Evolutionary conservation across 2,329 filamentous ascomycete genomes (phyloP), one percentile per base, ranked within the genome.

Genomic region (Periconia digitata): DNA sequence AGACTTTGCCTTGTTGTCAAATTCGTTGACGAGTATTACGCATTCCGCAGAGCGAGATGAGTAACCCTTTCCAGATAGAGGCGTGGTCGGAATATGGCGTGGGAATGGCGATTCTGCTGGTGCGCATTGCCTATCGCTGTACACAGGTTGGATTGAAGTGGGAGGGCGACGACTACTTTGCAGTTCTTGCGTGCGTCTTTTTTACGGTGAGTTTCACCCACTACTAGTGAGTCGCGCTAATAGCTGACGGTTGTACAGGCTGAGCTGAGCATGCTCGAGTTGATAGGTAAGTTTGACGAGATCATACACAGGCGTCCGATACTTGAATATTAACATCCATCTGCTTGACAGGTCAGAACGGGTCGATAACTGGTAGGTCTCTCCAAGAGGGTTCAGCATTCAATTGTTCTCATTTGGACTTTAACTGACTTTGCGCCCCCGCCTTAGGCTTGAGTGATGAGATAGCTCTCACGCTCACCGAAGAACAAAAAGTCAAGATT

Each of bases 111-210:
- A 43, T 53, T n/a, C 21, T 50, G 34, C 8, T 47, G 17, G 22
- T 32, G 21, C 51, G 49, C 6, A 49, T 54, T 18, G 23, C 37
- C 23, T 46, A 27, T 17, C 49, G 49, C 16, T 49, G 46, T 44
- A 43, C 23, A 20, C 44, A 46, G 18, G 22, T 51, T 21, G 45
- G 46, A 8, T 18, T 37, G 23, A 44, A 45, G 3, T 54, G 51
- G 51, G 42, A 54, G 7, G 51, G 51, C 29, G 51, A 54, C 18
- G 51, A 54, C 38, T 54, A 54, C 41, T 49, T 51, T 20, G 35
- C 49, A 21, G 23, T 46, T 16, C 42, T 54, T 3, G 36, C 49
- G 13, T 34, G 43, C 7, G 12, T 51, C 34, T 54, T 48, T 32
- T 54, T 54, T 27, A 50, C 45, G n/a, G 38, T 24, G 38, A 16